Evolutionary conservation across 495 filamentous ascomycete genomes (phyloP).

Genomic region (Penicillium flavigenum): DNA sequence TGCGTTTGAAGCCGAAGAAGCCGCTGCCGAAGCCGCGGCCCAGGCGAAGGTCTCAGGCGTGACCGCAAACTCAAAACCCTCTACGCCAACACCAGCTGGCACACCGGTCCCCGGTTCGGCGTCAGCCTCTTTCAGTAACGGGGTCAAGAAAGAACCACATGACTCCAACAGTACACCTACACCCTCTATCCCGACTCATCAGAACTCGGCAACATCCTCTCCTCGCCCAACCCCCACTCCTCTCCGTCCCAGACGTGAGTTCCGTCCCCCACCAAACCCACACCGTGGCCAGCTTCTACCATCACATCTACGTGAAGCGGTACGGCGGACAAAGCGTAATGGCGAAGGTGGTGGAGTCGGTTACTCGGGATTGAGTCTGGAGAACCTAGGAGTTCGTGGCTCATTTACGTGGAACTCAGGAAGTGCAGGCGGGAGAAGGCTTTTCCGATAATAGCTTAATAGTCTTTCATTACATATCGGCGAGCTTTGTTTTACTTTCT

Average conservation of each 20-base stretch:
- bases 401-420: slow-evolving; percentile 55
- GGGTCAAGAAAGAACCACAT: slow-evolving; percentile 29
- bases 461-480: slow-evolving; percentile 13
- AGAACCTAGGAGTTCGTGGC: slow-evolving; percentile 65
- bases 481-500: slow-evolving; percentile 5
- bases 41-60: slow-evolving; percentile 37
- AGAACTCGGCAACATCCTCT: neutral
- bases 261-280: slow-evolving; percentile 43
- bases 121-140: slow-evolving; percentile 15
- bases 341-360: slow-evolving; percentile 66
- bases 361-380: slow-evolving; percentile 68
- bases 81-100: slow-evolving; percentile 21
- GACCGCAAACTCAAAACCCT: slow-evolving; percentile 16
- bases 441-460: slow-evolving; percentile 54
- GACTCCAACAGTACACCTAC: slow-evolving; percentile 18
- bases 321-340: slow-evolving; percentile 68
- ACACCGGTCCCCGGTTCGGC: slow-evolving; percentile 13
- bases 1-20: slow-evolving; percentile 35
- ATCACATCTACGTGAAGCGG: slow-evolving; percentile 77
- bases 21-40: slow-evolving; percentile 40
- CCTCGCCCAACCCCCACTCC: slow-evolving; percentile 13
- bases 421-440: slow-evolving; percentile 53
- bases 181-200: slow-evolving; percentile 16
- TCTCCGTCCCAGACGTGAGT: slow-evolving; percentile 22
- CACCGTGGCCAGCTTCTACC: slow-evolving; percentile 73